Percentiles rank a stretch among this genome's conserved stretches.
Evolutionary conservation across 805 yeast species (phyloP).

Genomic region (Ogataea parapolymorpha): DNA sequence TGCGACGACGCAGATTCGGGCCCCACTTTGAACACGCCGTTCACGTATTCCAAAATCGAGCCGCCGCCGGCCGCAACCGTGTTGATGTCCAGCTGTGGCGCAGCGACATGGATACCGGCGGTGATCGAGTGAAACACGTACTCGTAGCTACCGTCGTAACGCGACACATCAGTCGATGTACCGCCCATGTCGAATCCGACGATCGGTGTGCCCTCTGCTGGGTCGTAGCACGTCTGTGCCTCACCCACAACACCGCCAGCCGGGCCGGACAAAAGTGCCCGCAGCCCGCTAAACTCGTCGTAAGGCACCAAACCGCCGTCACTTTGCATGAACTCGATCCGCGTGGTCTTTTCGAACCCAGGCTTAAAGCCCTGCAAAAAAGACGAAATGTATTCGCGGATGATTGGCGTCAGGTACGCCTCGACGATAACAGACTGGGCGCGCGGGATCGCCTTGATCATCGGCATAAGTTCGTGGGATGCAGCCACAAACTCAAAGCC

Average conservation of each 20-base stretch:
- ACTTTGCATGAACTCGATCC: slow-evolving; percentile 53
- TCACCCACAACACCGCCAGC: slow-evolving; percentile 62
- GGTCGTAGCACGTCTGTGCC: slow-evolving; percentile 42
- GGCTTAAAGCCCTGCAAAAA: slow-evolving; percentile 31
- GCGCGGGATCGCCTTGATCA: slow-evolving; percentile 34
- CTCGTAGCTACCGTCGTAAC: slow-evolving; percentile 61
- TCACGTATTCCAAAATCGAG: slow-evolving; percentile 32
- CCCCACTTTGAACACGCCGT: slow-evolving; percentile 41
- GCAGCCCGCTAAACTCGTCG: slow-evolving; percentile 48
- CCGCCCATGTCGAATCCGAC: slow-evolving; percentile 42
- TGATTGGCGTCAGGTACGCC: slow-evolving; percentile 41
- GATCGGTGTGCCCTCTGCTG: slow-evolving; percentile 26
- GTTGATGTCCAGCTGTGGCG: slow-evolving; percentile 38
- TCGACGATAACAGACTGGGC: slow-evolving; percentile 36
- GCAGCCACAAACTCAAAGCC: slow-evolving; percentile 40
- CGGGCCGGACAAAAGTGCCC: slow-evolving; percentile 54
- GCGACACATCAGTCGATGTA: slow-evolving; percentile 41
- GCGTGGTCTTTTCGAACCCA: slow-evolving; percentile 27
- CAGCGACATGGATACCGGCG: slow-evolving; percentile 40
- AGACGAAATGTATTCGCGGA: slow-evolving; percentile 36
- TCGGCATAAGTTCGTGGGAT: slow-evolving; percentile 36
- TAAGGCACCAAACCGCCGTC: slow-evolving; percentile 55
- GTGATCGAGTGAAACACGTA: slow-evolving; percentile 65
- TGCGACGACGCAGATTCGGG: slow-evolving; percentile 47
- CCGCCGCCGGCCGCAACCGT: slow-evolving; percentile 60